Evolutionary conservation across 1,139 yeast genomes (phyloP), one percentile per base, ranked within the genome.

Genomic region (Yamadazyma atlantica): DNA sequence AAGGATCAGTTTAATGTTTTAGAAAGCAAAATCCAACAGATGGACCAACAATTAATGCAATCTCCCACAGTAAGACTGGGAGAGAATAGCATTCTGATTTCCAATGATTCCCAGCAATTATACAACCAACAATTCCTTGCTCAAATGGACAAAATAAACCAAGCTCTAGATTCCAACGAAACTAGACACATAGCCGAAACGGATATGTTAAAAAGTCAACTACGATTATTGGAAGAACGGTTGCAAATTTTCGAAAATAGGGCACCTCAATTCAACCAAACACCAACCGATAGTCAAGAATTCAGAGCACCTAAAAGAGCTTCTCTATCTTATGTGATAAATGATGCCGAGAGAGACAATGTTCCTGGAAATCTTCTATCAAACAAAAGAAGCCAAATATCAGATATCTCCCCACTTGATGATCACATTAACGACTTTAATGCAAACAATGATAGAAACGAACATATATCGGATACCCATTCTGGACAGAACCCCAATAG

Each of bases 91-190:
- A 8, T n/a, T 8, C 5, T 8, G 26, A 11, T 23, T 7, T 11
- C 26, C n/a, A 23, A 23, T 23, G 26, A 23, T 23, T n/a, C 11
- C 11, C 26, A 23, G 12, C 26, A 23, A 23, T 10, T 23, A 4
- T 23, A n/a, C 26, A 26, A 26, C 13, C 29, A 26, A 17, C 31
- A 15, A n/a, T 10, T 29, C 7, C n/a, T 29, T 29, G 31, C 9
- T 15, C 32, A 29, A 16, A 43, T 56, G 27, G 38, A 42, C 6
- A 41, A 43, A 21, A 43, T 55, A 34, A 46, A 46, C 24, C 37
- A 34, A 12, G 28, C 46, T 23, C 32, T 46, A 4, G 44, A 44
- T n/a, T 33, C 35, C 3, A 22, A 33, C 29, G 48, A 50, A 27
- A 32, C 27, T 12, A 33, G 33, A 23, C 37, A 36, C 15, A 36